A percentile compares a stretch with the other conserved stretches of the same genome.
phyloP scores from a whole-genome alignment of 2,329 filamentous ascomycete species.

The Talaromyces pinophilus region DNA sequence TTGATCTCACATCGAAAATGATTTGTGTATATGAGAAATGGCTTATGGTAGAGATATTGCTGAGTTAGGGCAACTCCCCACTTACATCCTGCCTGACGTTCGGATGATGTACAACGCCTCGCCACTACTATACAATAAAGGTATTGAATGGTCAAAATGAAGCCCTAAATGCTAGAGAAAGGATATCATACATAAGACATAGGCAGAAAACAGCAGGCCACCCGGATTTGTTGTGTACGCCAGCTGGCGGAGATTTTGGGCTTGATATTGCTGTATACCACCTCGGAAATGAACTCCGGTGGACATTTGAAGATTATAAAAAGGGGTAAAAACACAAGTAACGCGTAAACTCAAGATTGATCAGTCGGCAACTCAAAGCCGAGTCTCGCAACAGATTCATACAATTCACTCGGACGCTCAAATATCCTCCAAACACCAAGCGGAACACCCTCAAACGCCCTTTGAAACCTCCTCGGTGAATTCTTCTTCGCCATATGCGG shows the following conservation, averaged over 20 bases:
- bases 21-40: neutral
- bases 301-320: neutral
- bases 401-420: slow-evolving; percentile 68
- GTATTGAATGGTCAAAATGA: neutral
- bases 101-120: slow-evolving; percentile 10
- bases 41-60: neutral
- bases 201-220: neutral
- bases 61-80: slow-evolving; percentile 13
- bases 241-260: neutral
- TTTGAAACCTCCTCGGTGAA: slow-evolving; percentile 72
- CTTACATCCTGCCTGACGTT: slow-evolving; percentile 12
- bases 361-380: slow-evolving; percentile 17
- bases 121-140: neutral
- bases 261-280: slow-evolving; percentile 24
- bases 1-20: neutral
- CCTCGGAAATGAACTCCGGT: slow-evolving; percentile 9
- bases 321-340: neutral
- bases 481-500: slow-evolving; percentile 74
- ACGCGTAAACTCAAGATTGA: neutral
- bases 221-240: neutral
- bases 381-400: slow-evolving; percentile 36
- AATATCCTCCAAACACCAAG: slow-evolving; percentile 77
- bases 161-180: neutral
- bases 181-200: neutral
- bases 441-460: slow-evolving; percentile 77